Conservation (phyloP, 2,329 filamentous ascomycete species). For the Fusarium lateritium region DNA sequence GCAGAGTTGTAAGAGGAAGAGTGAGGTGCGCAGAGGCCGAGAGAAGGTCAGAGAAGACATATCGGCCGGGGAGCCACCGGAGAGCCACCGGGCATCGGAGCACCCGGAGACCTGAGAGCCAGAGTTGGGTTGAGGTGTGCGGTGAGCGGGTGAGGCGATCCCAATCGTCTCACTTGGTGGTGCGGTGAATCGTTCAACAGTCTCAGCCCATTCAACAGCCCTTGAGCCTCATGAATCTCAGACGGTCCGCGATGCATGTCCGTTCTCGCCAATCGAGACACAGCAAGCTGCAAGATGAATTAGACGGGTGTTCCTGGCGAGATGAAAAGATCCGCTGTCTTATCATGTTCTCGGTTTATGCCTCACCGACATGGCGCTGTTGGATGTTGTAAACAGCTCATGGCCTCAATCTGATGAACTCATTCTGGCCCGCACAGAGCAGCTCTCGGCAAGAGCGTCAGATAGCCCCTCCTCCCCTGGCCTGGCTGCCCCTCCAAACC, state of each 20-base stretch:
- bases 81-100: conserved; percentile 43
- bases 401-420: conserved; percentile 42
- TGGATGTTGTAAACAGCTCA: conserved; percentile 47
- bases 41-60: conserved; percentile 42
- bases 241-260: conserved; percentile 25
- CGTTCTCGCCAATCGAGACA: conserved; percentile 44
- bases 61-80: conserved; percentile 45
- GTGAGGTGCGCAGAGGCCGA: conserved; percentile 41
- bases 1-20: conserved; percentile 41
- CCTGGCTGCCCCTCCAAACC: conserved; percentile 36
- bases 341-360: conserved; percentile 41
- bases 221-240: conserved; percentile 29
- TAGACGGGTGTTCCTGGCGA: conserved; percentile 27
- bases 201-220: conserved; percentile 41
- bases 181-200: conserved; percentile 38
- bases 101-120: conserved; percentile 22
- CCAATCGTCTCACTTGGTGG: conserved; percentile 38
- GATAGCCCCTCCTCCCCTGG: conserved; percentile 32
- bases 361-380: conserved; percentile 45
- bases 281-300: conserved; percentile 41
- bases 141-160: conserved; percentile 41
- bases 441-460: conserved; percentile 37
- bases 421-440: conserved; percentile 44
- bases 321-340: conserved; percentile 39
- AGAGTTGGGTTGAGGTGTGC: conserved; percentile 46